Percentiles rank a stretch among this genome's conserved stretches.
These are phyloP conservation scores for Sclerotiophoma versabilis DNA, from an alignment of 2,329 filamentous ascomycete species.

Conservation along the genomic window DNA sequence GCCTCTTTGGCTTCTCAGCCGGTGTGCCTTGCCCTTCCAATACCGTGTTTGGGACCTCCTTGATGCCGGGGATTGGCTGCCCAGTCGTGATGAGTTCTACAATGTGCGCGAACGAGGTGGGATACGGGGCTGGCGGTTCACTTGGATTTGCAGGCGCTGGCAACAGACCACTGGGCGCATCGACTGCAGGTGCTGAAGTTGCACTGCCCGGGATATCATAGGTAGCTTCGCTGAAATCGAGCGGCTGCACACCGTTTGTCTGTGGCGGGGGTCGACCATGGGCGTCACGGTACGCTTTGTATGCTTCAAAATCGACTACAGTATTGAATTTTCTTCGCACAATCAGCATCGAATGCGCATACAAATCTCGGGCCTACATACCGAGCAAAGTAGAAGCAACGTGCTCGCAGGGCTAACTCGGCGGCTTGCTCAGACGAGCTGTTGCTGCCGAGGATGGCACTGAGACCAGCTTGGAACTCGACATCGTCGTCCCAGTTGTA, in stretches of 20 bases:
- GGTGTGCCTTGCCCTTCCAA: constrained; percentile 71
- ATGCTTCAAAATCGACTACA: constrained; percentile 70
- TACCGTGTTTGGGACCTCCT: constrained; percentile 82
- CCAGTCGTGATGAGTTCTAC: constrained; percentile 84
- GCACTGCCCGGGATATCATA: neutral
- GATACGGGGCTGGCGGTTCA: constrained; percentile 70
- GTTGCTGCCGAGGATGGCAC: constrained; percentile 68
- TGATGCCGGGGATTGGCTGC: constrained; percentile 84
- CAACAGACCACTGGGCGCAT: constrained; percentile 30
- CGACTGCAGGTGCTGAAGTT: neutral
- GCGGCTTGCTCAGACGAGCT: constrained; percentile 62
- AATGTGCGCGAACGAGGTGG: constrained; percentile 83
- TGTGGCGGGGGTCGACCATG: constrained; percentile 32
- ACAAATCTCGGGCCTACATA: constrained; percentile 22
- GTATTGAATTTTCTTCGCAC: constrained; percentile 50
- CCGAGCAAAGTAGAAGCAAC: constrained; percentile 72
- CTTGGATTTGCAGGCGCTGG: constrained; percentile 30
- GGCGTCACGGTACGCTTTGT: constrained; percentile 68
- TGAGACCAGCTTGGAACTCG: constrained; percentile 72
- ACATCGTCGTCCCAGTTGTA: constrained; percentile 74
- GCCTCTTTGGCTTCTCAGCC: constrained; percentile 60
- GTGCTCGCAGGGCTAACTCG: constrained; percentile 69
- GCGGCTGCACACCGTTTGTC: constrained; percentile 24
- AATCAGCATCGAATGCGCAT: neutral
- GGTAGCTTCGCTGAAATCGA: constrained; percentile 12